A percentile compares a stretch with the other conserved stretches of the same genome.
phyloP scores from a whole-genome alignment of 805 yeast genomes.

The Sporopachydermia quercuum region DNA sequence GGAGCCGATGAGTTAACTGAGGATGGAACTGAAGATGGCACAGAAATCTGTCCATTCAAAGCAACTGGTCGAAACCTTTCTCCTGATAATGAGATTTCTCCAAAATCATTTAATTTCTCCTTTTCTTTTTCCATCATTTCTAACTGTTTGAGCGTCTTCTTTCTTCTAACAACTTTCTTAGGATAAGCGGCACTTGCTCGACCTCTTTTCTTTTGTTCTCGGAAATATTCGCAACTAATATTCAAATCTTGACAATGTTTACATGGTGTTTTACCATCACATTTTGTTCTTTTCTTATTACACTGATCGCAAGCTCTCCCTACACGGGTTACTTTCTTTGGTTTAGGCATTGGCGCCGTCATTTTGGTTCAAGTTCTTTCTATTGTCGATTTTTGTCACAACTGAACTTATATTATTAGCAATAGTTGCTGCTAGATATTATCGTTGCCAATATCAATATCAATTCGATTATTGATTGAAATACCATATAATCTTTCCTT shows the following conservation, averaged over 20 bases:
- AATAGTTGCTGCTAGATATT: too few relatives aligned
- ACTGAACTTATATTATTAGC: too few relatives aligned
- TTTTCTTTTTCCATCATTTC: too few relatives aligned
- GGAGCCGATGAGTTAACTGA: not conserved
- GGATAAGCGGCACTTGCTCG: slow-evolving; percentile 18
- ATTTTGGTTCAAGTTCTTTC: not conserved
- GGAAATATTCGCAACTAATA: slow-evolving; percentile 14
- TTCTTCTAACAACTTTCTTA: slow-evolving; percentile 14
- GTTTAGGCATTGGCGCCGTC: not conserved
- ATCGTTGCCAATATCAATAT: too few relatives aligned
- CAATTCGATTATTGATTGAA: too few relatives aligned
- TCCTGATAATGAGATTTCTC: too few relatives aligned
- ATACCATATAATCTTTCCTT: too few relatives aligned
- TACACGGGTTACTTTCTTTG: not conserved
- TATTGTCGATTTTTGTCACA: not conserved
- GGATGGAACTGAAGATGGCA: not conserved
- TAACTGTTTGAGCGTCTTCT: slow-evolving; percentile 3
- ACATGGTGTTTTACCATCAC: slow-evolving; percentile 33
- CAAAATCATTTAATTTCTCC: too few relatives aligned
- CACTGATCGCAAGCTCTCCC: slow-evolving; percentile 32
- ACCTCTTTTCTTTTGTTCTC: slow-evolving; percentile 17
- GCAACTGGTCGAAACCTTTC: too few relatives aligned
- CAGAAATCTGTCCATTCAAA: not conserved
- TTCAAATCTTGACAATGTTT: slow-evolving; percentile 22
- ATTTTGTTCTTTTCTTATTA: slow-evolving; percentile 30